phyloP scores from a whole-genome alignment of 305 asterid genomes.

The Plantago coronopus region DNA sequence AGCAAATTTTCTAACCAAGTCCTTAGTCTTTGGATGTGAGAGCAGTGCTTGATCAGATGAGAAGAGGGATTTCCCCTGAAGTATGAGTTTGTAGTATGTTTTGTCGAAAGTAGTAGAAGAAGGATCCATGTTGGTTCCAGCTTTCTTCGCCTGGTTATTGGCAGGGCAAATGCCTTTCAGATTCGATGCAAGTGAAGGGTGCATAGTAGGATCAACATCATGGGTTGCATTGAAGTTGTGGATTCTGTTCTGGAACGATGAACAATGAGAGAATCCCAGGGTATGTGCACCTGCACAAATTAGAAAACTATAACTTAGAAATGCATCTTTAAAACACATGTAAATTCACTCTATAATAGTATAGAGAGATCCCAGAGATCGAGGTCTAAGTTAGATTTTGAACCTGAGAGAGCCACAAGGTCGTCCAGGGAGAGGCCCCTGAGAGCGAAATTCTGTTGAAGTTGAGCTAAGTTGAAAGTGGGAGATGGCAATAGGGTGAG shows the following conservation, averaged over 20 bases:
- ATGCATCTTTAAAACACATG: no score
- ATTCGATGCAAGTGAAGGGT: constrained; percentile 55
- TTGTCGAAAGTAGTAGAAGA: constrained; percentile 65
- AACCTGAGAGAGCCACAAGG: constrained; percentile 69
- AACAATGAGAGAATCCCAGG: constrained; percentile 71
- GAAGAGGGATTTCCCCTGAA: constrained; percentile 47
- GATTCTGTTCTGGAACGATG: constrained; percentile 54
- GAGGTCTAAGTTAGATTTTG: not conserved
- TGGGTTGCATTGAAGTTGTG: constrained; percentile 62
- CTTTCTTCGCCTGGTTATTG: constrained; percentile 45
- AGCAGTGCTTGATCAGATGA: constrained; percentile 69
- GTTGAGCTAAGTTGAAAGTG: constrained; percentile 51
- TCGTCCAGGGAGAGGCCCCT: constrained; percentile 65
- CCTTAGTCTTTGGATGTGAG: constrained; percentile 40
- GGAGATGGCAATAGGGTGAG: constrained; percentile 49
- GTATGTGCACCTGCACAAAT: constrained; percentile 65
- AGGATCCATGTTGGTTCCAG: constrained; percentile 64
- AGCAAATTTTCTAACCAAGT: constrained; percentile 57
- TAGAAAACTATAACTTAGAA: not conserved
- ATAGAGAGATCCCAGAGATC: no score
- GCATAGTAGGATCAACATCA: constrained; percentile 59
- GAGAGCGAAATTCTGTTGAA: constrained; percentile 52
- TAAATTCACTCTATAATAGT: no score
- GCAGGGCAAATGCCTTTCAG: constrained; percentile 48
- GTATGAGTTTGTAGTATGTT: constrained; percentile 54